Evolutionary conservation across 2,329 filamentous ascomycete species (phyloP).

Genomic region (Phyllosticta citribraziliensis): DNA sequence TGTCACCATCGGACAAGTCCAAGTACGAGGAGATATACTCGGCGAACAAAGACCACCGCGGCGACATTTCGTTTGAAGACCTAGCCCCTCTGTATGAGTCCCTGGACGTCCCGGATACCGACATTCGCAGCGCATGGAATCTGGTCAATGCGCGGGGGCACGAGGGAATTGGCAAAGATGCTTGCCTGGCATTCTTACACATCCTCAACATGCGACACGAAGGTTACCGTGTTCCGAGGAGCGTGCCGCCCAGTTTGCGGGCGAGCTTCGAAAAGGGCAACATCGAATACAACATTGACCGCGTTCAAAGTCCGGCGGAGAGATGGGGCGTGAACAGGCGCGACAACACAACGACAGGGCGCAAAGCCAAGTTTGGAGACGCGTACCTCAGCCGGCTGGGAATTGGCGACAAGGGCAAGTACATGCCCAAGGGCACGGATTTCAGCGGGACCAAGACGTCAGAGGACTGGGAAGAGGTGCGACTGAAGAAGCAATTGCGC

Average conservation of each 20-base stretch:
- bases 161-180: slow-evolving; percentile 84
- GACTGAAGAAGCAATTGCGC: slow-evolving; percentile 81
- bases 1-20: slow-evolving; percentile 78
- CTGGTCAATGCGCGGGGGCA: slow-evolving; percentile 85
- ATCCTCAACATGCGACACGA: slow-evolving; percentile 95
- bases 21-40: slow-evolving; percentile 98
- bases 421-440: slow-evolving; percentile 78
- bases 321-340: slow-evolving; percentile 73
- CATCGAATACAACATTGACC: slow-evolving; percentile 91
- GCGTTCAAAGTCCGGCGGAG: slow-evolving; percentile 53
- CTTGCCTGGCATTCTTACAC: slow-evolving; percentile 86
- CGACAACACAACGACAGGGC: slow-evolving; percentile 71
- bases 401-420: slow-evolving; percentile 57
- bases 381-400: slow-evolving; percentile 89
- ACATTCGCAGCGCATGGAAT: slow-evolving; percentile 91
- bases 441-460: slow-evolving; percentile 78
- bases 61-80: slow-evolving; percentile 63
- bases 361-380: slow-evolving; percentile 95
- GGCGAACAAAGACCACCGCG: slow-evolving; percentile 78
- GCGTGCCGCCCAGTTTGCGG: slow-evolving; percentile 81
- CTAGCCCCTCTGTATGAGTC: slow-evolving; percentile 79
- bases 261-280: slow-evolving; percentile 89
- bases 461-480: slow-evolving; percentile 93
- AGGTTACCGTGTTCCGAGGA: slow-evolving; percentile 85
- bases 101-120: slow-evolving; percentile 62